Conservation (phyloP, 2,329 filamentous ascomycete genomes). For the Penicillium frequentans region DNA sequence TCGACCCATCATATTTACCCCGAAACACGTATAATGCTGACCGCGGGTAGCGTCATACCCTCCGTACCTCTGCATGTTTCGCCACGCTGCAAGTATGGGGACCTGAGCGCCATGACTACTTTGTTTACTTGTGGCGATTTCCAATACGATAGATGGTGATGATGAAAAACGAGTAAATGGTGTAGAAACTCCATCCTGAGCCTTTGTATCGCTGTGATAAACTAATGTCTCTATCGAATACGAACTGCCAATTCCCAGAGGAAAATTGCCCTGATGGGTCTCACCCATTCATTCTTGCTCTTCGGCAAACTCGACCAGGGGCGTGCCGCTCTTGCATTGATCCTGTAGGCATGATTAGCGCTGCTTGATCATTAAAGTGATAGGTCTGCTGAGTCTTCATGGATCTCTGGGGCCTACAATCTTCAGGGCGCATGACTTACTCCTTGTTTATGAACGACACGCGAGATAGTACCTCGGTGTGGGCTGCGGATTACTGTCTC, state of each 20-base stretch:
- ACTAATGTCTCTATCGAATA: background rate
- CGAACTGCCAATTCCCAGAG: background rate
- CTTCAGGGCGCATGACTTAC: constrained; percentile 49
- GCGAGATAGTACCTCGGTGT: constrained; percentile 69
- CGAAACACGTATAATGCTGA: no score
- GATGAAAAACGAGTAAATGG: background rate
- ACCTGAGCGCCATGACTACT: no score
- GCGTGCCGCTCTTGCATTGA: constrained; percentile 74
- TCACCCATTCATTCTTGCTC: background rate
- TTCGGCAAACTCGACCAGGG: constrained; percentile 69
- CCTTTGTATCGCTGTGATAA: background rate
- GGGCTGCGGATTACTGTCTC: constrained; percentile 80
- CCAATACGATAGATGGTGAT: no score
- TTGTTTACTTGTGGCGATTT: no score
- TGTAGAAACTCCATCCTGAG: background rate
- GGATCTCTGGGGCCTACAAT: background rate
- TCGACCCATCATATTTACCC: no score
- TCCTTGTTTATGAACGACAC: constrained; percentile 71
- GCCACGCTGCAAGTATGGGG: no score
- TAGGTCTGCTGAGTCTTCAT: background rate
- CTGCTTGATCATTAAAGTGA: background rate
- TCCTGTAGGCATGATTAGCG: constrained; percentile 53
- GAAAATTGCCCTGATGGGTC: background rate
- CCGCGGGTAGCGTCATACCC: no score
- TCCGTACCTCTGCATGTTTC: no score